A percentile compares a stretch with the other conserved stretches of the same genome.
These are phyloP conservation scores for Triticum urartu DNA, from an alignment of 176 grass and related monocot genomes.

Conservation along the genomic window DNA sequence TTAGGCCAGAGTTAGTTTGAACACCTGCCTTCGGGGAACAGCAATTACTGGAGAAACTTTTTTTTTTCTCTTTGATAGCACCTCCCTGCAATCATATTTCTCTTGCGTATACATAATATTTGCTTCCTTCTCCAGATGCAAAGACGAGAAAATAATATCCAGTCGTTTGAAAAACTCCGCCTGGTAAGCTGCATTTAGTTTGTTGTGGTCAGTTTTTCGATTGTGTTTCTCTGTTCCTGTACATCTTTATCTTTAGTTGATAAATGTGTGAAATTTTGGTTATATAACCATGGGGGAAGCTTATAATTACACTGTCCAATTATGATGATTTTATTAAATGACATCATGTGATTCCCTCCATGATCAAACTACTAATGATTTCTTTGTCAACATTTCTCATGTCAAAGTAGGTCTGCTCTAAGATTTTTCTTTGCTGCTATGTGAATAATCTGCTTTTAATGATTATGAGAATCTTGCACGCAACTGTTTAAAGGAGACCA, in stretches of 20 bases:
- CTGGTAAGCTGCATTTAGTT: slow-evolving; percentile 46
- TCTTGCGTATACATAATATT: slow-evolving; percentile 24
- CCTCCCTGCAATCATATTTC: background rate
- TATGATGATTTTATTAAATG: slow-evolving; percentile 10
- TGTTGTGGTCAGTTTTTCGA: no score
- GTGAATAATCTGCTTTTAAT: background rate
- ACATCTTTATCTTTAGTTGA: no score
- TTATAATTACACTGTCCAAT: background rate
- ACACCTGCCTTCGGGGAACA: background rate
- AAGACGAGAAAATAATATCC: slow-evolving; percentile 97
- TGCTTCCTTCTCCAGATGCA: slow-evolving; percentile 75
- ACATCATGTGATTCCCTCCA: background rate
- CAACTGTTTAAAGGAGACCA: background rate
- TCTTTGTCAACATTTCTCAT: slow-evolving; percentile 1
- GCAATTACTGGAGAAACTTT: slow-evolving; percentile 3
- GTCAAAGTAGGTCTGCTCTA: background rate
- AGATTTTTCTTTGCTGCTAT: background rate
- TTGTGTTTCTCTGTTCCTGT: no score
- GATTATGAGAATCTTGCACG: background rate
- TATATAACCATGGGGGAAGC: no score
- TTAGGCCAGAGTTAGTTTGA: slow-evolving; percentile 8
- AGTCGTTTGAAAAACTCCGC: slow-evolving; percentile 92
- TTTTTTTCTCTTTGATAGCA: background rate
- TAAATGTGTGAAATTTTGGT: no score
- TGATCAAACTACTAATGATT: background rate